Conservation (phyloP, 345 rosid genomes). For the Acer negundo region DNA sequence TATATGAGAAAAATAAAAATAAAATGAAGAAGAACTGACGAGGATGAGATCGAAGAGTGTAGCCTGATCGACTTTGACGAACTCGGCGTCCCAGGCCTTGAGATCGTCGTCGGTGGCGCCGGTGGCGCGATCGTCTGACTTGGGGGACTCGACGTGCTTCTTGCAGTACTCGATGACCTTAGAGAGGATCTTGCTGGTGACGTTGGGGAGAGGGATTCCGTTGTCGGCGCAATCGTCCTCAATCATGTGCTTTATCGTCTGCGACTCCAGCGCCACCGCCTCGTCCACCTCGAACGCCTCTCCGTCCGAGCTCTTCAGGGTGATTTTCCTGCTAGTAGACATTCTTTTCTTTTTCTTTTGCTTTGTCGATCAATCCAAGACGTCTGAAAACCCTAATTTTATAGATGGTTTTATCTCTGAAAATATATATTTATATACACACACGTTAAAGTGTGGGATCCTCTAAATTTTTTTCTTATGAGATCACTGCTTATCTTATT, state of each 20-base stretch:
- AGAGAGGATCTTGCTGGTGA: conserved; percentile 59
- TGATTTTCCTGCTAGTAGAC: conserved; percentile 39
- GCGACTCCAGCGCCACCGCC: conserved; percentile 58
- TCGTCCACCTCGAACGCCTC: conserved; percentile 67
- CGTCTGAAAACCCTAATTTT: conserved; percentile 9
- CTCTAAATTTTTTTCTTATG: no score
- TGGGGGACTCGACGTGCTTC: conserved; percentile 58
- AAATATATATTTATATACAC: not conserved
- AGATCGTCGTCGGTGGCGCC: conserved; percentile 35
- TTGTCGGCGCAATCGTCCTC: conserved; percentile 58
- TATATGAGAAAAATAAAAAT: not conserved
- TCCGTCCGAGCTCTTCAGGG: conserved; percentile 58
- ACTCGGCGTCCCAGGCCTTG: conserved; percentile 58
- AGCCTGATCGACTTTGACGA: conserved; percentile 60
- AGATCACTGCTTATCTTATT: no score
- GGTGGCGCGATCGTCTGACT: conserved; percentile 32
- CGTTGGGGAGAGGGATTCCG: conserved; percentile 73
- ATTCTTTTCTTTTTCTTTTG: conserved; percentile 9
- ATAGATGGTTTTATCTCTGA: not conserved
- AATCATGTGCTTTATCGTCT: conserved; percentile 72
- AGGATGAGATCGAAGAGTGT: conserved; percentile 66
- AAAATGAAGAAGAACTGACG: conserved; percentile 30
- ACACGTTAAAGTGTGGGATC: no score
- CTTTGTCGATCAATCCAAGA: not conserved
- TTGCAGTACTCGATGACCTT: conserved; percentile 79